A percentile compares a stretch with the other conserved stretches of the same genome.
phyloP scores from a whole-genome alignment of 257 asterid species.

The Scutellaria baicalensis region DNA sequence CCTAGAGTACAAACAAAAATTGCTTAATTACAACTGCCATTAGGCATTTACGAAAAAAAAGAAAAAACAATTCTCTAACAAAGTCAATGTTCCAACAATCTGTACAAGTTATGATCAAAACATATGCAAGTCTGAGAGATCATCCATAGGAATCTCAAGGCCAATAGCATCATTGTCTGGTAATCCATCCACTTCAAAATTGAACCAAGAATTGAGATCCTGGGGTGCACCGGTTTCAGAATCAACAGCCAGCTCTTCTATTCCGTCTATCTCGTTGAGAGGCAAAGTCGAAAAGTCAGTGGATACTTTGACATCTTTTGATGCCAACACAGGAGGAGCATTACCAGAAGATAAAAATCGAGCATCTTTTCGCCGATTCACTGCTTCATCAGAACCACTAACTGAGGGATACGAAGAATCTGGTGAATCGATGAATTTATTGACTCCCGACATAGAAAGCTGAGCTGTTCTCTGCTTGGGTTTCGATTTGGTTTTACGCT shows the following conservation, averaged over 20 bases:
- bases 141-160: slow-evolving; percentile 89
- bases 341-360: slow-evolving; percentile 41
- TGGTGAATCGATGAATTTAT: slow-evolving; percentile 34
- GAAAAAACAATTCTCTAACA: slow-evolving; percentile 21
- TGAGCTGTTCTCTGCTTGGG: slow-evolving; percentile 86
- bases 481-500: slow-evolving; percentile 73
- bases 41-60: slow-evolving; percentile 17
- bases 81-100: slow-evolving; percentile 42
- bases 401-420: slow-evolving; percentile 27
- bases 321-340: neutral
- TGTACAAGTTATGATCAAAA: slow-evolving; percentile 57
- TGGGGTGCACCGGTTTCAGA: slow-evolving; percentile 61
- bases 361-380: slow-evolving; percentile 43
- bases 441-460: slow-evolving; percentile 66
- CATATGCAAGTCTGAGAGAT: slow-evolving; percentile 66
- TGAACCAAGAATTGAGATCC: slow-evolving; percentile 84
- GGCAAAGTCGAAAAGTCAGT: slow-evolving; percentile 34
- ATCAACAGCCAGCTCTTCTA: slow-evolving; percentile 70
- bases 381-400: slow-evolving; percentile 41
- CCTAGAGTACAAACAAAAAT: slow-evolving; percentile 25
- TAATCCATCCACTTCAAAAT: slow-evolving; percentile 70
- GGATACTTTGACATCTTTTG: slow-evolving; percentile 34
- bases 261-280: slow-evolving; percentile 41
- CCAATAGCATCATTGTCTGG: slow-evolving; percentile 65
- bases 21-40: slow-evolving; percentile 59